These are phyloP conservation scores for Plasmodium cynomolgi DNA, from an alignment of 169 alveolate species.

Conservation along the genomic window DNA sequence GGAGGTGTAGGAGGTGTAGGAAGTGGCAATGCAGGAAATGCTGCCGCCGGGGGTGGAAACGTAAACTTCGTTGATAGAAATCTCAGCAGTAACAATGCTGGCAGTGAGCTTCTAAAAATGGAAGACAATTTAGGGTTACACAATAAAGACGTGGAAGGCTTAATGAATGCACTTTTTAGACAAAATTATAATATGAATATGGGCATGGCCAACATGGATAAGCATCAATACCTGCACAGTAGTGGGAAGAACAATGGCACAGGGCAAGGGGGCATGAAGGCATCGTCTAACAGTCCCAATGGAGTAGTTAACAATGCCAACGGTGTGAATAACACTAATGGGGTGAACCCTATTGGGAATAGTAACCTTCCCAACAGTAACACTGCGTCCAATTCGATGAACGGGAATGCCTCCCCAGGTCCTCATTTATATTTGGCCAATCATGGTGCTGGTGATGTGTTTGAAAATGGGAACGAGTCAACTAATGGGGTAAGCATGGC, in stretches of 20 bases:
- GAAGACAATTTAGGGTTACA: constrained; percentile 58
- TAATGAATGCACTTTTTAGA: constrained; percentile 52
- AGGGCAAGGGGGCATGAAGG: background rate
- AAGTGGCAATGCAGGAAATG: background rate
- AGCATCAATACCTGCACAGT: constrained; percentile 5
- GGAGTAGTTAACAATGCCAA: background rate
- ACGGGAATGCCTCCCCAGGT: background rate
- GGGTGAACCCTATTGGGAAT: background rate
- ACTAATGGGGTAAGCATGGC: background rate
- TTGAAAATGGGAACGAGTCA: constrained; percentile 17
- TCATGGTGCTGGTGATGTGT: background rate
- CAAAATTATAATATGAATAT: constrained; percentile 61
- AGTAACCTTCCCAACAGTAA: background rate
- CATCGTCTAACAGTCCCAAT: background rate
- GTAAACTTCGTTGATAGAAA: constrained; percentile 14
- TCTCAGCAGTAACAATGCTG: background rate
- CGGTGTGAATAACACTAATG: background rate
- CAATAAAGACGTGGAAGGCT: constrained; percentile 35
- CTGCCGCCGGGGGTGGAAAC: background rate
- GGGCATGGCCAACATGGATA: constrained; percentile 26
- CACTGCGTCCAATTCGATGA: background rate
- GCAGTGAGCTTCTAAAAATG: constrained; percentile 12
- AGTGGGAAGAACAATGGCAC: background rate
- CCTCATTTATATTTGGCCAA: constrained; percentile 15
- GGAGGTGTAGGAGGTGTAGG: constrained; percentile 1